phyloP scores from a whole-genome alignment of 495 filamentous ascomycete species.

The Penicillium paradoxum region DNA sequence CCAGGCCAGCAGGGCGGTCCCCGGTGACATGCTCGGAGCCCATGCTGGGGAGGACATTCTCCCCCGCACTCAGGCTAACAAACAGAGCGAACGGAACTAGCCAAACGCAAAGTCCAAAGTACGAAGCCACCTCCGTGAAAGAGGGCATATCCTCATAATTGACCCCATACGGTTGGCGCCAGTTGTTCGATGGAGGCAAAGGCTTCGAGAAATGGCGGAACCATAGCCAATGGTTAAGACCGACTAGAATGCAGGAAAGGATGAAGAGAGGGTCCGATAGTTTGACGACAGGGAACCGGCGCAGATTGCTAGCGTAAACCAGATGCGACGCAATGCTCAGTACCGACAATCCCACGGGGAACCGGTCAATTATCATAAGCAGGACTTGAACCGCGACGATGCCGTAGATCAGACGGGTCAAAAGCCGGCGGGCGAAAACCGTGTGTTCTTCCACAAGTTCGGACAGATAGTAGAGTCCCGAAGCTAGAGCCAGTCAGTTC shows the following conservation, averaged over 20 bases:
- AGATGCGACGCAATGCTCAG: constrained; percentile 79
- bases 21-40: constrained; percentile 62
- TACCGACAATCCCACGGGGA: constrained; percentile 67
- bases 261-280: constrained; percentile 86
- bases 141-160: constrained; percentile 58
- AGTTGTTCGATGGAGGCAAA: constrained; percentile 29
- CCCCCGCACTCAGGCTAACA: constrained; percentile 84
- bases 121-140: constrained; percentile 93
- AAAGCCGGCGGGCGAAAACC: constrained; percentile 77
- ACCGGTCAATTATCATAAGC: constrained; percentile 74
- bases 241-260: constrained; percentile 75
- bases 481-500: constrained; percentile 53
- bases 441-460: constrained; percentile 98
- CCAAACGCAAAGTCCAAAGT: constrained; percentile 96
- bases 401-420: constrained; percentile 78
- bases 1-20: constrained; percentile 39
- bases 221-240: constrained; percentile 95
- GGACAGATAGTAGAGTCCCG: constrained; percentile 95
- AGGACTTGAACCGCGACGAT: constrained; percentile 72
- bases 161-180: constrained; percentile 55
- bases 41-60: constrained; percentile 92
- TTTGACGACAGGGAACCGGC: constrained; percentile 83
- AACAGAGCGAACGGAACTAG: constrained; percentile 93
- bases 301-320: constrained; percentile 84
- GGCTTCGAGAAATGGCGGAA: constrained; percentile 83